Base-by-base conservation (phyloP, 352 stramenopile species). In the Phytopythium aichiense region DNA sequence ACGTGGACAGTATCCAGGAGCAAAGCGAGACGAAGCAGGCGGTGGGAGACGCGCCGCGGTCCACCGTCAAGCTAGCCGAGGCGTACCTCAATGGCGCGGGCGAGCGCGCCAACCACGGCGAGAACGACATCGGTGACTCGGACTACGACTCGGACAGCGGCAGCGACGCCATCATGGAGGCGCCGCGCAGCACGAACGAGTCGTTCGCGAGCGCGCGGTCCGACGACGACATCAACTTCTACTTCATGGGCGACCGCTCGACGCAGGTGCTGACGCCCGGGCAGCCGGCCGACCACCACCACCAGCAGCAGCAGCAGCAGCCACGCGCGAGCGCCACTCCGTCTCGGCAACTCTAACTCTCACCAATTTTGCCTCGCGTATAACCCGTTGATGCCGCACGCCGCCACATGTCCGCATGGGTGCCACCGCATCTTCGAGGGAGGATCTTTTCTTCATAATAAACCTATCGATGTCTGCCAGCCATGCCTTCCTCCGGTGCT, bases 151-250 rank as follows among this genome's bases (percentile, higher is more conserved):
- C 53, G 16, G 65, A 76, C 12, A 68, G 59, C 28, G 63, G 66
- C n/a, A 61, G 67, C 53, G 63, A 76, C 61, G 77, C 69, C 30
- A 59, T 59, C 23, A 48, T 59, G 35, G 54, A 50, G 9, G 54
- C 54, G 22, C 37, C 54, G 1, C 54, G 54, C 11, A 56, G 40
- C 28, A 72, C 78, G 37, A 81, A 81, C 40, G 67, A 83, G 61
- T 91, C 81, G 16, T 75, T 81, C 28, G 50, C 86, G 37, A 92
- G 82, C 51, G 66, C 73, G 53, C 76, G 74, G 4, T 92, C 82
- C 2, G 75, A 89, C 31, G 80, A 89, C 46, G 85, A 84, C 25
- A 64, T 69, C 12, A 77, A 64, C 9, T 89, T 84, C 49, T 84
- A 87, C 63, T 75, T 87, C 20, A 51, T 77, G 11, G 71, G 71